Evolutionary conservation across 163 green algal species (phyloP), one percentile per base, ranked within the genome.

Genomic region (Volvox carteri): DNA sequence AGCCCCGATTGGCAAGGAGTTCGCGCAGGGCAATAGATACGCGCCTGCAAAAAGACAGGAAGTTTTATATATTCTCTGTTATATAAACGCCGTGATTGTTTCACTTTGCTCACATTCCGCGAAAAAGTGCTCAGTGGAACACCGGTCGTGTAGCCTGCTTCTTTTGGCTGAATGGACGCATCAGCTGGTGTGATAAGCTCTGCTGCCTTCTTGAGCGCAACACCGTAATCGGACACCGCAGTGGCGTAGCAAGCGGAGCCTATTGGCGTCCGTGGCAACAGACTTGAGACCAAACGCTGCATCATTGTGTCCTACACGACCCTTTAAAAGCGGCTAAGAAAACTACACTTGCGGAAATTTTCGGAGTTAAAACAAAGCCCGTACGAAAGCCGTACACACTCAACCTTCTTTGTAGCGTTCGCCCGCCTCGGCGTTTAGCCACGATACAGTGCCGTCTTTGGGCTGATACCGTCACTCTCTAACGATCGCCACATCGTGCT

Each of bases 1-100:
- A 92, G 33, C 0, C 94, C 94, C 72, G 95, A 93, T 84, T 97
- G 95, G 0, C 77, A 92, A 5, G 94, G 84, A 39, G 90, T 95
- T 41, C 94, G 86, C 0, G 94, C 89, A 21, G 94, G 91, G 8
- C 85, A 67, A 52, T 92, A 96, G 48, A 97, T 96, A 80, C 91
- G 77, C 1, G 92, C 95, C 93, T 96, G 90, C 75, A 39, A 54
- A 8, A 60, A 76, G 1, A 33, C 44, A 52, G 2, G 39, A 1
- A 35, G 12, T 44, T 19, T 25, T 19, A 65, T 35, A 75, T 78
- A 42, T 74, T 21, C 6, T 86, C 8, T 30, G 1, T n/a, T n/a
- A 33, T 39, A 48, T 7, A 65, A 39, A 83, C 58, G 19, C n/a
- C 7, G 30, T n/a, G n/a, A 35, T 11, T 79, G 84, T 9, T 46